Percentiles rank a stretch among this genome's conserved stretches.
phyloP scores from a whole-genome alignment of 2,329 filamentous ascomycete species.

The Nakataea oryzae region DNA sequence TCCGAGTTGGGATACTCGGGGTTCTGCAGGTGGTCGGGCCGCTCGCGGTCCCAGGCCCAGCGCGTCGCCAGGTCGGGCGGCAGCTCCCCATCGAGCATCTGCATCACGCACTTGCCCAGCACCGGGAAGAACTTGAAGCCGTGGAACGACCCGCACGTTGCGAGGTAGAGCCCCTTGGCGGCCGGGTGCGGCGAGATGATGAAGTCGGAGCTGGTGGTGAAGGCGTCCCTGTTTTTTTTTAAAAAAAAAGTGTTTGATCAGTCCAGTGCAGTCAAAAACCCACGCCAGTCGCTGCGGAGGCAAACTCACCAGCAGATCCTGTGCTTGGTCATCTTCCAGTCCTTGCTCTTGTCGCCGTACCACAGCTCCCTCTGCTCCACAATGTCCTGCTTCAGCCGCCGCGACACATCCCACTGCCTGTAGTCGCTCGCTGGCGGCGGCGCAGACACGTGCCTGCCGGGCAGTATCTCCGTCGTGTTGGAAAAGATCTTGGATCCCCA shows the following conservation, averaged over 20 bases:
- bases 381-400: conserved; percentile 46
- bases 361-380: conserved; percentile 40
- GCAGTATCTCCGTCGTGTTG: conserved; percentile 40
- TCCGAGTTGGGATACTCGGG: conserved; percentile 3
- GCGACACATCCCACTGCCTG: conserved; percentile 50
- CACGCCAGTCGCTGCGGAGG: too few relatives aligned
- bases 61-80: conserved; percentile 29
- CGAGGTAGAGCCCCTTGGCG: conserved; percentile 45
- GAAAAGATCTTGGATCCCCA: conserved; percentile 51
- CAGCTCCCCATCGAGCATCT: conserved; percentile 39
- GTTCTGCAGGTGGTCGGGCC: not conserved
- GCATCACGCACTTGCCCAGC: conserved; percentile 50
- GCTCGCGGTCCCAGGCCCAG: conserved; percentile 48
- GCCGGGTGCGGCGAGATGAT: conserved; percentile 47
- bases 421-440: conserved; percentile 48
- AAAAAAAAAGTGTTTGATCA: too few relatives aligned
- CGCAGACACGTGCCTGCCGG: conserved; percentile 43
- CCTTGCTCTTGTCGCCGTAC: conserved; percentile 43
- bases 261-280: too few relatives aligned
- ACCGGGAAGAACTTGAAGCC: conserved; percentile 59
- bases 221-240: conserved; percentile 24
- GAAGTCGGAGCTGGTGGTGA: conserved; percentile 50
- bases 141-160: conserved; percentile 56
- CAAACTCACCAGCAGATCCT: conserved; percentile 54
- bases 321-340: conserved; percentile 50